Percentiles rank a stretch among this genome's conserved stretches.
Conservation (phyloP, 2,329 filamentous ascomycete species). For the Sphaerulina populicola region DNA sequence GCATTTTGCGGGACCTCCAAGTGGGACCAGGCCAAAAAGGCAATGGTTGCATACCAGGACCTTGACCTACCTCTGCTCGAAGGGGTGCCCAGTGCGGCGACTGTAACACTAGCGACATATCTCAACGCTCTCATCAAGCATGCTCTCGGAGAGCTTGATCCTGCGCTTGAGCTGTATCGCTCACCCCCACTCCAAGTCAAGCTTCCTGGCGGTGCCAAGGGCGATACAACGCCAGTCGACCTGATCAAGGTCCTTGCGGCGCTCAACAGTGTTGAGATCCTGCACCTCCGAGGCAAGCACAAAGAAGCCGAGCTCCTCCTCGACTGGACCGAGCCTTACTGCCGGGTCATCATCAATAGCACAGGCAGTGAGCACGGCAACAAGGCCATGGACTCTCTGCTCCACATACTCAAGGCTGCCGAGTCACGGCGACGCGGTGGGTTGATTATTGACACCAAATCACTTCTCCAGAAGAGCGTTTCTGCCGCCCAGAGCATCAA, state of each 20-base stretch:
- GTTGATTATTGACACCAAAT: slow-evolving; percentile 65
- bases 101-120: slow-evolving; percentile 44
- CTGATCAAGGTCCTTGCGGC: slow-evolving; percentile 39
- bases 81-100: neutral
- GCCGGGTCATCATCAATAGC: slow-evolving; percentile 57
- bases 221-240: slow-evolving; percentile 31
- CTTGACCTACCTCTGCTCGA: slow-evolving; percentile 3
- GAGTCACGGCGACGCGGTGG: slow-evolving; percentile 39
- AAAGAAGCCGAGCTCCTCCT: slow-evolving; percentile 54
- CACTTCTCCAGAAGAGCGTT: slow-evolving; percentile 65
- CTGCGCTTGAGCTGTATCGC: slow-evolving; percentile 59
- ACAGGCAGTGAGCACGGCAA: slow-evolving; percentile 62
- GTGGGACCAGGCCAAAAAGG: slow-evolving; percentile 50
- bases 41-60: slow-evolving; percentile 1
- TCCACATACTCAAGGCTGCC: slow-evolving; percentile 64
- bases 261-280: slow-evolving; percentile 43
- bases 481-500: slow-evolving; percentile 58
- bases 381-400: slow-evolving; percentile 67
- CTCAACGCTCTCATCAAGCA: slow-evolving; percentile 68
- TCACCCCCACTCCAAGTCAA: slow-evolving; percentile 48
- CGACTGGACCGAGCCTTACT: slow-evolving; percentile 58
- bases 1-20: slow-evolving; percentile 62
- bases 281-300: slow-evolving; percentile 34
- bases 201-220: slow-evolving; percentile 33
- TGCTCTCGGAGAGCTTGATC: slow-evolving; percentile 62